Evolutionary conservation across 306 rosid species (phyloP), one percentile per base, ranked within the genome.

Genomic region (Phaseolus lunatus): DNA sequence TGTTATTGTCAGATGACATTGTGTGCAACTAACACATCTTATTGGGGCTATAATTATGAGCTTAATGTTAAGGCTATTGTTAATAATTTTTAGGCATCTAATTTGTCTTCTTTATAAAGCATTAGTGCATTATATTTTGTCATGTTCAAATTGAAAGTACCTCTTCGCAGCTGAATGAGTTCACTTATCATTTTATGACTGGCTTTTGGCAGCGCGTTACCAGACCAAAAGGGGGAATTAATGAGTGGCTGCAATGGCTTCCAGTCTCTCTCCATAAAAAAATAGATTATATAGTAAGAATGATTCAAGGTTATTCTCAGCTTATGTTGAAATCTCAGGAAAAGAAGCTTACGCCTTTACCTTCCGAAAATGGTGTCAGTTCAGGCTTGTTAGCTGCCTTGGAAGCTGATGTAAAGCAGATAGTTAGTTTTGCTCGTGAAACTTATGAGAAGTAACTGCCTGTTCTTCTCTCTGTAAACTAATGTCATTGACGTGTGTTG

Each of bases 161-260:
- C 52, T 62, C 74, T 70, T 69, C 18, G 47, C 27, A 24, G 22
- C 41, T 67, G 78, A 68, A 66, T 78, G 23, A 35, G 11, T 79
- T 37, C 50, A 23, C 77, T 78, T 9, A 53, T 67, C 37, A 24
- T 72, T 70, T 58, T 45, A 12, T 71, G 65, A 63, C 41, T 61
- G 27, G 26, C 44, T 65, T 76, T 19, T 44, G 79, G 88, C 91
- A 94, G 98, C 90, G 97, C 53, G 96, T 94, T 39, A 86, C 92
- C 45, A 89, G 97, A 84, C 97, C 97, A n/a, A 90, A 64, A 73
- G 97, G 92, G 72, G 95, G 97, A 73, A 24, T 90, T 54, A 92
- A 92, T 76, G 88, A 89, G 66, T 94, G 95, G 95, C 95, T 94
- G 62, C 97, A 86, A 73, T 92, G 98, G 98, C 93, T 94, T 81